phyloP scores from a whole-genome alignment of 345 rosid species.

The Sonneratia caseolaris region DNA sequence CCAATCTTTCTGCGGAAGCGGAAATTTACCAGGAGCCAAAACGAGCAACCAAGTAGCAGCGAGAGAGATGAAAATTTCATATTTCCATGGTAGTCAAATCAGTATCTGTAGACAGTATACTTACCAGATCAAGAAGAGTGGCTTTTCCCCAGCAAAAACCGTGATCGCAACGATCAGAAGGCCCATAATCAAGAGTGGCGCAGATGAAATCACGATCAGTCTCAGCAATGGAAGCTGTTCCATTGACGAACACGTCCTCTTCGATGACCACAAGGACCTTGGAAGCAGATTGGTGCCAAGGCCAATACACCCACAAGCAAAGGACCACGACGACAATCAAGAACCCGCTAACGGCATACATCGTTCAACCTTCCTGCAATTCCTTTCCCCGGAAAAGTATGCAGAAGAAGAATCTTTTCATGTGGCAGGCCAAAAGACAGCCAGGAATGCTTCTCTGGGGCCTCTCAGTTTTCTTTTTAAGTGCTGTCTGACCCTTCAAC shows the following conservation, averaged over 20 bases:
- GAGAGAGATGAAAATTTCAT: background rate
- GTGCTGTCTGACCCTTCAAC: background rate
- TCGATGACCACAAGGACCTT: background rate
- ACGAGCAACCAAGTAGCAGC: no score
- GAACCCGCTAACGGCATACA: conserved; percentile 12
- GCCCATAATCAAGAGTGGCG: conserved; percentile 50
- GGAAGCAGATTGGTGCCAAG: background rate
- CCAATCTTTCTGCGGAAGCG: no score
- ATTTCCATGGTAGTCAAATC: no score
- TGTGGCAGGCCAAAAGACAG: background rate
- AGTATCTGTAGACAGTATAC: background rate
- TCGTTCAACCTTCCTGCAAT: background rate
- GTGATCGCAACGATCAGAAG: conserved; percentile 42
- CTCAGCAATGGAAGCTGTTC: conserved; percentile 24
- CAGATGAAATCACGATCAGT: conserved; percentile 36
- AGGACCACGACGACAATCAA: conserved; percentile 16
- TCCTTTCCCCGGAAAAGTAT: background rate
- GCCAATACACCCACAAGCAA: conserved; percentile 19
- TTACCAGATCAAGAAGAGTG: conserved; percentile 36
- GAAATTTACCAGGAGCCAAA: no score
- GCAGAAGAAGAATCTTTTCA: background rate
- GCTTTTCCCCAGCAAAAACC: conserved; percentile 44
- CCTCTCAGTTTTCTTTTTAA: background rate
- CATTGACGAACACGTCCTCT: conserved; percentile 29
- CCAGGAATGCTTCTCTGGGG: background rate